Percentiles rank a stretch among this genome's conserved stretches.
Conservation (phyloP, 257 asterid genomes). For the Solanum peruvianum region DNA sequence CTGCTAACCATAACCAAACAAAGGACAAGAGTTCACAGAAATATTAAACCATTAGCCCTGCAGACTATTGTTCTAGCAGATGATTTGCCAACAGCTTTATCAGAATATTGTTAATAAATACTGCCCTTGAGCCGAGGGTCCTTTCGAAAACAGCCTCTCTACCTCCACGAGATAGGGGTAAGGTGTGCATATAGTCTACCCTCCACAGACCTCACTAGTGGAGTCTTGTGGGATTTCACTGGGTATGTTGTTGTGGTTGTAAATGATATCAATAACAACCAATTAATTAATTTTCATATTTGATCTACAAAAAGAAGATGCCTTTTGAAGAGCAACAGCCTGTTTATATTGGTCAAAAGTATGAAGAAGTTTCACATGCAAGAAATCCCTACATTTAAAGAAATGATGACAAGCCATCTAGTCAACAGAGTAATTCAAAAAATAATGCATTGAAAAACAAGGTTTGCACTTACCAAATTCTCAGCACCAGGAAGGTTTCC, state of each 20-base stretch:
- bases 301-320: not conserved
- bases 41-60: not conserved
- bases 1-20: not conserved
- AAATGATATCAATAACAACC: not conserved
- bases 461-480: slow-evolving; percentile 61
- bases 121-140: not conserved
- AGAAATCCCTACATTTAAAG: not conserved
- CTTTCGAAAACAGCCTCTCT: not conserved
- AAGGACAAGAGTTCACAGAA: not conserved
- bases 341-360: not conserved
- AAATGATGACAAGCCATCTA: not conserved
- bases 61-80: not conserved
- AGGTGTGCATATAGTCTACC: not conserved
- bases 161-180: not conserved
- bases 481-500: slow-evolving; percentile 99
- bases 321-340: not conserved
- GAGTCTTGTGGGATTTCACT: not conserved
- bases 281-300: not conserved
- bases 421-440: not conserved
- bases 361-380: not conserved
- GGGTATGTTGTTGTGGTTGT: not conserved
- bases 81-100: not conserved
- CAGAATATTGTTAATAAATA: not conserved
- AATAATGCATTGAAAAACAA: not conserved
- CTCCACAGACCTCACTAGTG: not conserved